A percentile compares a stretch with the other conserved stretches of the same genome.
Conservation (phyloP, 2,329 filamentous ascomycete genomes). For the Botrytis cinerea region DNA sequence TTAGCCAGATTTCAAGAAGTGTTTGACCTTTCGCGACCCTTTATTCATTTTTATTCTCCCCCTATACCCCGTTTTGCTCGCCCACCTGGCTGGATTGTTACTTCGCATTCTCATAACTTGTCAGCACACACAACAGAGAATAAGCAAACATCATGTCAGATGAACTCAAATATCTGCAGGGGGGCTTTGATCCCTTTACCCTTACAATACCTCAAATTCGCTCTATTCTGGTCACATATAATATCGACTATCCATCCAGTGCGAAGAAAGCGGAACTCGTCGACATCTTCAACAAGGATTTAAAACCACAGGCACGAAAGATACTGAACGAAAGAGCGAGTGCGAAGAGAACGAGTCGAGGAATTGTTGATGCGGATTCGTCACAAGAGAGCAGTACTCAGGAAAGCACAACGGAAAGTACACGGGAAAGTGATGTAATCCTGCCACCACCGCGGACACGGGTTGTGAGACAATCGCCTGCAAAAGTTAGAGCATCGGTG, state of each 20-base stretch:
- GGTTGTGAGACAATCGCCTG: conserved; percentile 53
- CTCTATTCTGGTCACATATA: conserved; percentile 87
- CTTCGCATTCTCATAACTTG: background rate
- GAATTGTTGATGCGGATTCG: conserved; percentile 70
- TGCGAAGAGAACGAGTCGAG: conserved; percentile 82
- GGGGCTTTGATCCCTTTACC: conserved; percentile 79
- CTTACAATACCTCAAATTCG: conserved; percentile 87
- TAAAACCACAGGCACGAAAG: conserved; percentile 76
- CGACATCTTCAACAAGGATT: conserved; percentile 75
- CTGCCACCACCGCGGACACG: conserved; percentile 53
- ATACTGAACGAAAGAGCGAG: conserved; percentile 73
- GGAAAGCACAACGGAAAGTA: conserved; percentile 15
- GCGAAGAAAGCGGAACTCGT: conserved; percentile 92
- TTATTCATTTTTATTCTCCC: background rate
- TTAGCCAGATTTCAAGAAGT: background rate
- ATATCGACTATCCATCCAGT: conserved; percentile 79
- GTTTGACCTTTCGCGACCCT: background rate
- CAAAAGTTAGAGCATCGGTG: conserved; percentile 46
- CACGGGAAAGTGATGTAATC: conserved; percentile 45
- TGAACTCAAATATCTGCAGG: conserved; percentile 73
- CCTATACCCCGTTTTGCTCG: background rate
- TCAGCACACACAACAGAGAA: background rate
- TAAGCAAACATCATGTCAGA: conserved; percentile 25
- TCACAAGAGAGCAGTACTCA: conserved; percentile 47
- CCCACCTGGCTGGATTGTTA: background rate